phyloP scores from a whole-genome alignment of 352 stramenopile species.

The Albugo candida region DNA sequence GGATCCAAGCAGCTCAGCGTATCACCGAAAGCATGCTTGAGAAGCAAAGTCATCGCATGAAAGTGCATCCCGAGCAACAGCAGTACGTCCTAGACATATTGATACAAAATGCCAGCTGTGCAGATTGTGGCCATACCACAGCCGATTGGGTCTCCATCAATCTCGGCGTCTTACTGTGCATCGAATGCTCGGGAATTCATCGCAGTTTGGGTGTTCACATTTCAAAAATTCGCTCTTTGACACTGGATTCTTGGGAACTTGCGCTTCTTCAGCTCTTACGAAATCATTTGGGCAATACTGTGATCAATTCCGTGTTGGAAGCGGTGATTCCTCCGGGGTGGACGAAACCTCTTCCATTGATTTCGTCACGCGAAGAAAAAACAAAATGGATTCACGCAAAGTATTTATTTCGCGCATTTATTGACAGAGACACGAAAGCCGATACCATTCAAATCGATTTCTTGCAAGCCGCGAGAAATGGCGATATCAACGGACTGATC shows the following conservation, averaged over 20 bases:
- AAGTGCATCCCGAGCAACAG: slow-evolving; percentile 66
- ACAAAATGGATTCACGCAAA: slow-evolving; percentile 71
- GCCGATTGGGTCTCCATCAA: slow-evolving; percentile 95
- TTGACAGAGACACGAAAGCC: slow-evolving; percentile 13
- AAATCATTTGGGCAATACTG: slow-evolving; percentile 46
- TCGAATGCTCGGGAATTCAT: slow-evolving; percentile 94
- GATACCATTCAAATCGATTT: slow-evolving; percentile 24
- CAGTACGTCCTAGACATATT: slow-evolving; percentile 39
- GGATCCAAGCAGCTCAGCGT: slow-evolving; percentile 58
- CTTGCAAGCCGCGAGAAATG: slow-evolving; percentile 17
- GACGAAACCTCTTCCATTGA: slow-evolving; percentile 20
- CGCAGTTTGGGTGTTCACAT: slow-evolving; percentile 92
- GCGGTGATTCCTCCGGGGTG: slow-evolving; percentile 12
- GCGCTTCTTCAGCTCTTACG: slow-evolving; percentile 33
- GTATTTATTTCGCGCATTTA: slow-evolving; percentile 15
- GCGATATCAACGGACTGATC: slow-evolving; percentile 40
- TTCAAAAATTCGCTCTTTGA: slow-evolving; percentile 88
- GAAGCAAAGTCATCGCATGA: slow-evolving; percentile 60
- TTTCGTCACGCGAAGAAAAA: slow-evolving; percentile 44
- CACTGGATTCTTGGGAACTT: slow-evolving; percentile 81
- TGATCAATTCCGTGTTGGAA: slow-evolving; percentile 55
- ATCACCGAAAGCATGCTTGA: slow-evolving; percentile 71
- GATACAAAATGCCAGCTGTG: slow-evolving; percentile 31
- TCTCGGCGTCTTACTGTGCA: slow-evolving; percentile 90
- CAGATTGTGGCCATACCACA: slow-evolving; percentile 51